phyloP scores from a whole-genome alignment of 352 stramenopile genomes.

The Phytophthora citrophthora region DNA sequence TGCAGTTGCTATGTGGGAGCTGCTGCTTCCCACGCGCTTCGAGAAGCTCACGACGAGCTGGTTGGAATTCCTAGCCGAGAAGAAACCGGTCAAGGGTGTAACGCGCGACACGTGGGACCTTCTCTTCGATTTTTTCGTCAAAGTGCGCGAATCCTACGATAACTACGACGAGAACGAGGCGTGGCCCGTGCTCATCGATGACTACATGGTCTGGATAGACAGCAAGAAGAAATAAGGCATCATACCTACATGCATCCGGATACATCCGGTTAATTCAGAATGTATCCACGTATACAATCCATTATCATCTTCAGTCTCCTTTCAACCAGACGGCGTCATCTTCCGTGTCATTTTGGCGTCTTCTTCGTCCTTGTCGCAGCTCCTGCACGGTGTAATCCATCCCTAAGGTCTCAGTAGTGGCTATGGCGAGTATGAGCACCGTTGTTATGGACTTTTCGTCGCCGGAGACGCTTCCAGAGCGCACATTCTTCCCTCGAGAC shows the following conservation, averaged over 20 bases:
- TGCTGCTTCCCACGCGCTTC: slow-evolving; percentile 72
- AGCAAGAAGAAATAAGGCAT: slow-evolving; percentile 51
- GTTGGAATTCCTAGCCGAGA: slow-evolving; percentile 79
- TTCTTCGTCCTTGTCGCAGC: background rate
- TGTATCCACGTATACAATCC: slow-evolving; percentile 5
- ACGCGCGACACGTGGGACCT: slow-evolving; percentile 89
- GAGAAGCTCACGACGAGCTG: slow-evolving; percentile 73
- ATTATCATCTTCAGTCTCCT: slow-evolving; percentile 18
- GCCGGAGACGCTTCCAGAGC: slow-evolving; percentile 52
- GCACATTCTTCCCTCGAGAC: slow-evolving; percentile 58
- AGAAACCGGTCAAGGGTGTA: slow-evolving; percentile 80
- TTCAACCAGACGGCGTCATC: slow-evolving; percentile 3
- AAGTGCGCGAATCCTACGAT: slow-evolving; percentile 78
- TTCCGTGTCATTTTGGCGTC: slow-evolving; percentile 2
- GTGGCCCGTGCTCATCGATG: slow-evolving; percentile 90
- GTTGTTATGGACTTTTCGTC: slow-evolving; percentile 17
- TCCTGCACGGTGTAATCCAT: background rate
- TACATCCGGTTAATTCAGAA: background rate
- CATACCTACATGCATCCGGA: too few relatives aligned
- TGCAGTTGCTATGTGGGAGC: slow-evolving; percentile 87
- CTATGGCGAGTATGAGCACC: slow-evolving; percentile 1
- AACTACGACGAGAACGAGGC: slow-evolving; percentile 92
- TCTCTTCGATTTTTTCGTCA: slow-evolving; percentile 86
- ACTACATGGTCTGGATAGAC: slow-evolving; percentile 90
- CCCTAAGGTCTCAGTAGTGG: background rate